A percentile compares a stretch with the other conserved stretches of the same genome.
Evolutionary conservation across 1,284 basidiomycete genomes (phyloP).

Genomic region (Microbotryomycetes sp.): DNA sequence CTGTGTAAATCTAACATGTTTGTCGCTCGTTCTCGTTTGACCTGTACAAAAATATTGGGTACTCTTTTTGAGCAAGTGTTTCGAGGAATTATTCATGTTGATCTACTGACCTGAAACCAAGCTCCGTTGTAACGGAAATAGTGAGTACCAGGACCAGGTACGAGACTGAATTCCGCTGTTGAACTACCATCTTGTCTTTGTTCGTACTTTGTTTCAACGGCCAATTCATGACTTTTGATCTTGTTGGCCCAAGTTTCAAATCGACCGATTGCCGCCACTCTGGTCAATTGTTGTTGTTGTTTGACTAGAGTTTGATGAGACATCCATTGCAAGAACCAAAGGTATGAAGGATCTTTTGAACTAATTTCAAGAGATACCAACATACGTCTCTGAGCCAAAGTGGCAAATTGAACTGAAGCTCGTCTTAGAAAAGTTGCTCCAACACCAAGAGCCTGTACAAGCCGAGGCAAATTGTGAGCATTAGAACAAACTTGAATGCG

Average conservation of each 20-base stretch:
- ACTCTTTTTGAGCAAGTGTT: neutral
- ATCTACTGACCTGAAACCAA: slow-evolving; percentile 79
- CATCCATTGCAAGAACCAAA: slow-evolving; percentile 99
- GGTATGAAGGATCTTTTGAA: slow-evolving; percentile 89
- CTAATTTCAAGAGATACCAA: slow-evolving; percentile 94
- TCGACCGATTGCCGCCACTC: slow-evolving; percentile 14
- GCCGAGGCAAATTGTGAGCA: neutral
- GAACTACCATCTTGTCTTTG: slow-evolving; percentile 82
- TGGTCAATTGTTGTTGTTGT: slow-evolving; percentile 28
- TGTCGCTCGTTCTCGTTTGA: slow-evolving; percentile 84
- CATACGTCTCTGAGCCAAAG: slow-evolving; percentile 75
- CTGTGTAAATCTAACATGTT: slow-evolving; percentile 86
- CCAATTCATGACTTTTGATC: slow-evolving; percentile 79
- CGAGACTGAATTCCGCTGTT: slow-evolving; percentile 79
- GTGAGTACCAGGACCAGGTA: slow-evolving; percentile 92
- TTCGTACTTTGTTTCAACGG: slow-evolving; percentile 85
- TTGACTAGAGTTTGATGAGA: slow-evolving; percentile 53
- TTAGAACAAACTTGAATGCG: neutral
- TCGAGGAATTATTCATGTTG: neutral
- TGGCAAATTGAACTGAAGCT: slow-evolving; percentile 61
- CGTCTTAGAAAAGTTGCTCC: slow-evolving; percentile 68
- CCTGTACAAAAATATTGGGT: slow-evolving; percentile 55
- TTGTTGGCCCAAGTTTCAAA: slow-evolving; percentile 46
- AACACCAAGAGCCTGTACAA: slow-evolving; percentile 70
- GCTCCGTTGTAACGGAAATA: slow-evolving; percentile 82